Base-by-base conservation (phyloP, 768 basidiomycete species). In the Lyophyllum semitale region DNA sequence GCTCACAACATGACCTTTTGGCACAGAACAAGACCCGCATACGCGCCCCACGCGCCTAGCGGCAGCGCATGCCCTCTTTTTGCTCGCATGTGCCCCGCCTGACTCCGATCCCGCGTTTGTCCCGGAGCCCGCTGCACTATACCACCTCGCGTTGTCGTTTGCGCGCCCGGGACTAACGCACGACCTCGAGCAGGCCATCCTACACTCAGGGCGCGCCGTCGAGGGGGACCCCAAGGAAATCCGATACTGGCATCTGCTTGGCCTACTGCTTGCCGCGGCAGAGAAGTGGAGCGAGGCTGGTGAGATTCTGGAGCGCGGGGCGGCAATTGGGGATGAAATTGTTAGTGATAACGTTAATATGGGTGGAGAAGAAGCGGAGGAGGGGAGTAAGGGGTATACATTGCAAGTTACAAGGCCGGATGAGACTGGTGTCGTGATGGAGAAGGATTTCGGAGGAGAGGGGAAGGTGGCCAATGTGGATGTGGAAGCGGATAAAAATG, bases 221-320 rank as follows among this genome's bases (percentile, higher is more conserved):
- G 89, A 95, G 66, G 76, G 78, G 6, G 84, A 88, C 27, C 75
- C 87, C 0, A 67, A 63, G 37, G 80, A 82, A 53, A 72, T 91
- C 23, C 81, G 91, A 38, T 88, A 90, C 50, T 98, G 95, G 95
- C 96, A 98, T 70, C 81, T 98, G 15, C 78, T 98, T 0, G 93
- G 90, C 0, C 73, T 98, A 4, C 69, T 96, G 11, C 77, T 95
- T n/a, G 85, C 86, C 0, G 87, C 89, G 8, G 74, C 78, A 26
- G 91, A 89, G 58, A 86, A 93, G 60, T 93, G 92, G 91, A 71
- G 71, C 30, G 89, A 87, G 11, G 93, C 95, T 0, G 74, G 74
- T 29, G 84, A 85, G 55, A 85, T 95, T 3, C 69, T 95, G 35
- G 91, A 94, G 50, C 77, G 85, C n/a, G 95, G 91, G 23, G 81